A percentile compares a stretch with the other conserved stretches of the same genome.
Conservation (phyloP, 2,329 filamentous ascomycete genomes). For the Xylariaceae sp. region DNA sequence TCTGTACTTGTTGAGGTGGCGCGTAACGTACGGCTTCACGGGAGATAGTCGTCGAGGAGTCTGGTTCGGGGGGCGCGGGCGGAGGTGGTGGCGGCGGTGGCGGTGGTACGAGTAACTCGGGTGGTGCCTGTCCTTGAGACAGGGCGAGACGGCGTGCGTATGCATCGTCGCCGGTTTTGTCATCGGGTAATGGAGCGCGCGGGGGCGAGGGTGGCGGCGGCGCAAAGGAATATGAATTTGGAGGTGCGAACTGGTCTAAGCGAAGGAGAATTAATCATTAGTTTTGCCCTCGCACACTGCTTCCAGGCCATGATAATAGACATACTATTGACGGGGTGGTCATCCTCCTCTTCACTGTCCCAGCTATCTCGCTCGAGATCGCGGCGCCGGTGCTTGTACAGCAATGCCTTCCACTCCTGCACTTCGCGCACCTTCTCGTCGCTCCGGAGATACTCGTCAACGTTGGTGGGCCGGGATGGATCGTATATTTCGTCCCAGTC, state of each 20-base stretch:
- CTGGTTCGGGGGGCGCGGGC: slow-evolving; percentile 37
- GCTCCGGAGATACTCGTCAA: slow-evolving; percentile 78
- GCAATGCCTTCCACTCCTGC: slow-evolving; percentile 76
- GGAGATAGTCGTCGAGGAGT: slow-evolving; percentile 65
- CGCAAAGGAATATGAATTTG: slow-evolving; percentile 52
- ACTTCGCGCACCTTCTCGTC: slow-evolving; percentile 79
- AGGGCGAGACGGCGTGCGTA: slow-evolving; percentile 61
- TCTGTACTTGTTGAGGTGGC: slow-evolving; percentile 38
- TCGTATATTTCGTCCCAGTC: slow-evolving; percentile 95
- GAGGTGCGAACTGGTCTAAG: slow-evolving; percentile 58
- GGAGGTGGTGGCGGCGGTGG: slow-evolving; percentile 37
- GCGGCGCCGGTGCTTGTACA: slow-evolving; percentile 66
- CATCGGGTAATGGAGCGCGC: slow-evolving; percentile 47
- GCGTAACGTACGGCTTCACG: slow-evolving; percentile 73
- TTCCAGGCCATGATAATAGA: slow-evolving; percentile 23
- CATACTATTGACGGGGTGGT: slow-evolving; percentile 30
- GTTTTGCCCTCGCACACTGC: background rate
- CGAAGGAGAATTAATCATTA: slow-evolving; percentile 16
- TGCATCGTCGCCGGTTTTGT: slow-evolving; percentile 64
- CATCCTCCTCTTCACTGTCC: slow-evolving; percentile 34
- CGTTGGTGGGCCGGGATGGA: slow-evolving; percentile 73
- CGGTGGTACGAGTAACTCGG: slow-evolving; percentile 24
- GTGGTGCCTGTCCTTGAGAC: slow-evolving; percentile 40
- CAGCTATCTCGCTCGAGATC: slow-evolving; percentile 41
- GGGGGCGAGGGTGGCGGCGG: slow-evolving; percentile 51